These are phyloP conservation scores for Lindgomyces ingoldianus DNA, from an alignment of 495 filamentous ascomycete genomes.

Conservation along the genomic window DNA sequence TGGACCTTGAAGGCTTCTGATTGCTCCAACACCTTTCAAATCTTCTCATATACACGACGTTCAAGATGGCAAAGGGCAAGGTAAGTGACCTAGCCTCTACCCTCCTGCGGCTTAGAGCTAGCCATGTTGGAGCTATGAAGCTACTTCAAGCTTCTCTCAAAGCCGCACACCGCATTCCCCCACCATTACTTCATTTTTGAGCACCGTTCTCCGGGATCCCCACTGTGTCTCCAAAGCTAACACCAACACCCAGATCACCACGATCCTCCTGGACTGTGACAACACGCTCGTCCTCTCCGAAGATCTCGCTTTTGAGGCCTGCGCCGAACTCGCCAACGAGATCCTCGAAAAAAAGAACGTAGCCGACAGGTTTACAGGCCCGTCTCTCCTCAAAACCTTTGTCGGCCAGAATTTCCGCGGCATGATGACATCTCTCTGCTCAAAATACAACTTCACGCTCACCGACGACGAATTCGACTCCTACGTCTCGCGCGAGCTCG, in stretches of 20 bases:
- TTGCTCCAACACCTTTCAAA: neutral
- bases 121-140: neutral
- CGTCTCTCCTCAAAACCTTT: slow-evolving; percentile 78
- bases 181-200: neutral
- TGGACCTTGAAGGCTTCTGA: neutral
- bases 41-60: neutral
- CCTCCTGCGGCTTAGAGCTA: neutral
- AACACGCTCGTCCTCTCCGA: slow-evolving; percentile 95
- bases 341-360: slow-evolving; percentile 69
- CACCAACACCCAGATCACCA: slow-evolving; percentile 59
- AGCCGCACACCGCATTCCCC: no score
- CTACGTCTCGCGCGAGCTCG: slow-evolving; percentile 79
- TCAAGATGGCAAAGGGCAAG: neutral
- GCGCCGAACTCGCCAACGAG: slow-evolving; percentile 87
- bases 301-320: slow-evolving; percentile 88
- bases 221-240: neutral
- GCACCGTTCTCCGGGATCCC: neutral
- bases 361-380: slow-evolving; percentile 73
- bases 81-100: neutral
- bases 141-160: no score
- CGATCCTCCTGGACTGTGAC: slow-evolving; percentile 93
- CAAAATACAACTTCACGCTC: slow-evolving; percentile 73
- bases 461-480: slow-evolving; percentile 64
- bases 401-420: slow-evolving; percentile 96
- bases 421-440: slow-evolving; percentile 74